Evolutionary conservation across 2,329 filamentous ascomycete species (phyloP).

Genomic region (Penicillium vulpinum): DNA sequence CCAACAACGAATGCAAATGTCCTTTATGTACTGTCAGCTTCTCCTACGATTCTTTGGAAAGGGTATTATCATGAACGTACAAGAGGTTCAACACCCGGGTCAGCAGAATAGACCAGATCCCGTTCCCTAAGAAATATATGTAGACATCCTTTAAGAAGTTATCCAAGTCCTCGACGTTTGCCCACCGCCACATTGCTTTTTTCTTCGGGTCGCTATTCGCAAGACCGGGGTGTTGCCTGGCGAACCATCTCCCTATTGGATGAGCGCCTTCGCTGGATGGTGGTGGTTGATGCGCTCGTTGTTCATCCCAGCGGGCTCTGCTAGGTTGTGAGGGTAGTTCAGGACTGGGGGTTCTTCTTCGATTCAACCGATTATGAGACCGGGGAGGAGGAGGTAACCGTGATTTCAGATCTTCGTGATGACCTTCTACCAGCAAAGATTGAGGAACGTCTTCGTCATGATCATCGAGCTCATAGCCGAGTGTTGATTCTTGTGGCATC

Average conservation of each 20-base stretch:
- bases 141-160: slow-evolving; percentile 85
- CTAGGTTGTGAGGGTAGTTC: slow-evolving; percentile 45
- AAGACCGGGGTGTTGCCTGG: slow-evolving; percentile 36
- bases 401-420: slow-evolving; percentile 39
- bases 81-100: slow-evolving; percentile 70
- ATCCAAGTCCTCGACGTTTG: slow-evolving; percentile 85
- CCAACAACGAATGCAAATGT: slow-evolving; percentile 80
- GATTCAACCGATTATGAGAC: slow-evolving; percentile 25
- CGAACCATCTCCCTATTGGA: slow-evolving; percentile 27
- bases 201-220: slow-evolving; percentile 62
- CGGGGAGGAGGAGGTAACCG: slow-evolving; percentile 41
- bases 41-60: not conserved
- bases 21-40: slow-evolving; percentile 43
- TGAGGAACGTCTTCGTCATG: slow-evolving; percentile 64
- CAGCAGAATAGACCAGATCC: slow-evolving; percentile 80
- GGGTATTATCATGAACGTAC: slow-evolving; percentile 50
- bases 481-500: slow-evolving; percentile 30
- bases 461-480: slow-evolving; percentile 48
- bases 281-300: slow-evolving; percentile 45
- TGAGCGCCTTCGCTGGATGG: slow-evolving; percentile 20
- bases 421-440: slow-evolving; percentile 61
- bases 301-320: slow-evolving; percentile 53
- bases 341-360: slow-evolving; percentile 30
- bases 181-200: slow-evolving; percentile 88
- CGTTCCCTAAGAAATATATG: slow-evolving; percentile 78